Conservation (phyloP, 1,139 yeast genomes). For the Geotrichum europaeum region DNA sequence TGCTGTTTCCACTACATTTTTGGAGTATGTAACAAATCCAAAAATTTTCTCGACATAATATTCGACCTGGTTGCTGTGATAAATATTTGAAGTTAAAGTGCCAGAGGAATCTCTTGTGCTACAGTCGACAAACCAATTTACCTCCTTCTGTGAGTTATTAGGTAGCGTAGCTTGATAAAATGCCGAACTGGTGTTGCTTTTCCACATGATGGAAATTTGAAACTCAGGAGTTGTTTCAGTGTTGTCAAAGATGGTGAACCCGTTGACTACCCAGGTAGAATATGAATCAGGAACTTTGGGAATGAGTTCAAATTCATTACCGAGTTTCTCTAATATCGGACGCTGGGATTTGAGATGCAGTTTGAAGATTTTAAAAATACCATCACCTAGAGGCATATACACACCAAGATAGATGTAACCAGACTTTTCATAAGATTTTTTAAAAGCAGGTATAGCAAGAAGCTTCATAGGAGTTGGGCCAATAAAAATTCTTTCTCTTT, state of each 20-base stretch:
- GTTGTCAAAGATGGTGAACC: constrained; percentile 23
- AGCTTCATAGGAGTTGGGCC: constrained; percentile 15
- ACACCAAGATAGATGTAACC: constrained; percentile 27
- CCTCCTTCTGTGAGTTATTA: not conserved
- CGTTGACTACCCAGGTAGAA: constrained; percentile 47
- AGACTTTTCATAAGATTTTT: constrained; percentile 1
- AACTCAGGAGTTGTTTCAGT: constrained; percentile 24
- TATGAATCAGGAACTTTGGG: constrained; percentile 32
- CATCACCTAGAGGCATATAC: constrained; percentile 42
- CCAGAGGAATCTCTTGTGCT: constrained; percentile 3
- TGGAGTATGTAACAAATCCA: constrained; percentile 45
- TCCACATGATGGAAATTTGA: constrained; percentile 48
- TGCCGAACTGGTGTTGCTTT: constrained; percentile 53
- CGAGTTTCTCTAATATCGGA: constrained; percentile 31
- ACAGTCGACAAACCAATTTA: constrained; percentile 14
- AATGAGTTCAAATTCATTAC: constrained; percentile 28
- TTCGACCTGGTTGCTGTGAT: constrained; percentile 31
- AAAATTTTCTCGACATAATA: constrained; percentile 43
- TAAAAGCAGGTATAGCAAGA: constrained; percentile 6
- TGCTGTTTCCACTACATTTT: constrained; percentile 42
- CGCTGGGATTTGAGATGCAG: constrained; percentile 22
- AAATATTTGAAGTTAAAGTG: not conserved
- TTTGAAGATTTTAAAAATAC: constrained; percentile 42
- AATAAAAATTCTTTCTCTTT: not conserved
- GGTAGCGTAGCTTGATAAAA: constrained; percentile 30